Conservation (phyloP, 306 rosid genomes). For the Casuarina glauca region DNA sequence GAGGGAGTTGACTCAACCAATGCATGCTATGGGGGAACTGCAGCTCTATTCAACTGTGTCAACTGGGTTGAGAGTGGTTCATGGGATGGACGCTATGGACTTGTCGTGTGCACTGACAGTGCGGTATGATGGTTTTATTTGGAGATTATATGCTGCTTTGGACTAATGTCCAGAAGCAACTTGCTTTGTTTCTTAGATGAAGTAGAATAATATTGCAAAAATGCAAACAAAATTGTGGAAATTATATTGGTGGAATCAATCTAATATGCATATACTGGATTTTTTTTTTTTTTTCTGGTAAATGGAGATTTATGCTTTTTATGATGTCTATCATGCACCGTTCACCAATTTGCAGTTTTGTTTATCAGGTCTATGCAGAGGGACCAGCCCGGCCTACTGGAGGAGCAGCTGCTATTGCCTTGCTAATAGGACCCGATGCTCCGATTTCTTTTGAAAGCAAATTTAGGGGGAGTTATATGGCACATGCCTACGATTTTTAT, state of each 20-base stretch:
- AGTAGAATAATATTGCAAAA: not conserved
- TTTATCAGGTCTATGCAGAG: constrained; percentile 92
- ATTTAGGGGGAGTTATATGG: constrained; percentile 90
- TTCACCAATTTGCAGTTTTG: constrained; percentile 11
- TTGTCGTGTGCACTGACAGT: constrained; percentile 96
- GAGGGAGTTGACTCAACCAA: constrained; percentile 96
- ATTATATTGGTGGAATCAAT: constrained; percentile 5
- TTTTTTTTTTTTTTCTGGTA: not conserved
- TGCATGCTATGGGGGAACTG: constrained; percentile 99
- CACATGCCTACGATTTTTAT: constrained; percentile 95
- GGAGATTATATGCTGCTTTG: constrained; percentile 19
- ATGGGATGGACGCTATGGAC: constrained; percentile 99
- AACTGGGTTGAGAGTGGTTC: constrained; percentile 98
- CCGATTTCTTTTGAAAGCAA: constrained; percentile 94
- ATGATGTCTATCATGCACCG: not conserved
- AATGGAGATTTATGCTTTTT: not conserved
- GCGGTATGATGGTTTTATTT: constrained; percentile 60
- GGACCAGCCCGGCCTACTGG: constrained; percentile 99
- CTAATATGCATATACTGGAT: constrained; percentile 7
- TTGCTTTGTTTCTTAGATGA: constrained; percentile 12
- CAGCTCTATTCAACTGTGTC: constrained; percentile 95
- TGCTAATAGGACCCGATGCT: constrained; percentile 93
- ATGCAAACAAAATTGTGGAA: not conserved
- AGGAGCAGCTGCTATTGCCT: constrained; percentile 98
- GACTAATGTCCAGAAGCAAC: constrained; percentile 16